Percentiles rank a stretch among this genome's conserved stretches.
phyloP scores from a whole-genome alignment of 805 yeast genomes.

The Hemisphaericaspora nanyangensis region DNA sequence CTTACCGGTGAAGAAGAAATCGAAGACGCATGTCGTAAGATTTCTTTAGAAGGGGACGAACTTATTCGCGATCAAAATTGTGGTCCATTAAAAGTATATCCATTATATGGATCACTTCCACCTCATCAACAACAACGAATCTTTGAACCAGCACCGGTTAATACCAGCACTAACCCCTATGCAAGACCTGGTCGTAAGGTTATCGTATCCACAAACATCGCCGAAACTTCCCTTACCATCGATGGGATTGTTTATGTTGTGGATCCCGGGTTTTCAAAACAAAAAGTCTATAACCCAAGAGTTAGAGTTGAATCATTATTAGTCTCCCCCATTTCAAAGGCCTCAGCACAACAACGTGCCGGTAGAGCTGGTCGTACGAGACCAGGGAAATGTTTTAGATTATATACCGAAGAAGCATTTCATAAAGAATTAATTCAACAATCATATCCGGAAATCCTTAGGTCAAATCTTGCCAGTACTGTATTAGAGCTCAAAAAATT shows the following conservation, averaged over 20 bases:
- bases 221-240: slow-evolving; percentile 95
- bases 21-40: slow-evolving; percentile 92
- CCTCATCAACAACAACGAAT: slow-evolving; percentile 94
- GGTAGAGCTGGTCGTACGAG: slow-evolving; percentile 99
- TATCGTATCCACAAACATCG: slow-evolving; percentile 89
- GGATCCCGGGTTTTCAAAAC: slow-evolving; percentile 96
- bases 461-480: slow-evolving; percentile 87
- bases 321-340: slow-evolving; percentile 95
- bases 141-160: slow-evolving; percentile 83
- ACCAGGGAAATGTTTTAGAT: slow-evolving; percentile 95
- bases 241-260: slow-evolving; percentile 97
- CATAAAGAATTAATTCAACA: slow-evolving; percentile 91
- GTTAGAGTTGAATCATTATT: slow-evolving; percentile 90
- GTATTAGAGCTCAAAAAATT: slow-evolving; percentile 90
- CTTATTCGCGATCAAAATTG: slow-evolving; percentile 82
- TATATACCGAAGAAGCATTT: slow-evolving; percentile 96
- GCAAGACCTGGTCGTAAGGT: slow-evolving; percentile 96
- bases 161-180: slow-evolving; percentile 58
- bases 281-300: slow-evolving; percentile 94
- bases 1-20: slow-evolving; percentile 97
- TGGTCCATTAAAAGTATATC: slow-evolving; percentile 88
- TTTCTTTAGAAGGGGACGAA: slow-evolving; percentile 84
- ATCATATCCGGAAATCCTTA: slow-evolving; percentile 90
- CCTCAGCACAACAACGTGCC: slow-evolving; percentile 97
- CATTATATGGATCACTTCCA: slow-evolving; percentile 93